Evolutionary conservation across 208 protist genomes (phyloP).

Genomic region (Entamoeba histolytica): DNA sequence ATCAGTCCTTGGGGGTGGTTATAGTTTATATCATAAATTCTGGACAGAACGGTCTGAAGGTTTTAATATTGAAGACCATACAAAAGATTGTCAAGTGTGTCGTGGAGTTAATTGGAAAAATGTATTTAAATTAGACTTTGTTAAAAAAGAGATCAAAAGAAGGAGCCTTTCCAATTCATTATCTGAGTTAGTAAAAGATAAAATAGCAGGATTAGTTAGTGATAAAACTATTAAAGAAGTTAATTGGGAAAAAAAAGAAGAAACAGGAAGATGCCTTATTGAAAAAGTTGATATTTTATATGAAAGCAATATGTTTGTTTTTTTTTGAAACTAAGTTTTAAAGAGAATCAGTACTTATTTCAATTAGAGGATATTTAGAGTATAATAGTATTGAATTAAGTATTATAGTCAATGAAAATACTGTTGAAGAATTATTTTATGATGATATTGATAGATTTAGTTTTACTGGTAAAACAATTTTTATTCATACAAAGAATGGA

Average conservation of each 20-base stretch:
- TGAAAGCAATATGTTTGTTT: neutral
- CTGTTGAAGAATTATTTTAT: neutral
- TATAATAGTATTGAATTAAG: neutral
- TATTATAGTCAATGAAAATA: neutral
- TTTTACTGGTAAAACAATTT: neutral
- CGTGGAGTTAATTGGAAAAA: neutral
- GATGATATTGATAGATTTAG: neutral
- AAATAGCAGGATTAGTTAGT: neutral
- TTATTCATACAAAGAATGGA: neutral
- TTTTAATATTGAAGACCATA: neutral
- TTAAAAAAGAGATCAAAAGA: neutral
- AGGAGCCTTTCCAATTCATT: neutral
- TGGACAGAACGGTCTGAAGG: neutral
- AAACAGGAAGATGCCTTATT: neutral
- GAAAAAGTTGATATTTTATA: neutral
- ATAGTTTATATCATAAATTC: neutral
- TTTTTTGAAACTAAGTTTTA: too few relatives aligned
- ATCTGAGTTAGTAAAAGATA: neutral
- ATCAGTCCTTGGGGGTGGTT: neutral
- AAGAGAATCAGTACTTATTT: too few relatives aligned
- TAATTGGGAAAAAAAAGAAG: neutral
- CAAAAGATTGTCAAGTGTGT: neutral
- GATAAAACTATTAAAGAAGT: neutral
- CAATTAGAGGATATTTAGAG: neutral
- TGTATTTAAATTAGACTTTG: neutral